phyloP scores from a whole-genome alignment of 306 rosid genomes.

The Cucurbita ficifolia region DNA sequence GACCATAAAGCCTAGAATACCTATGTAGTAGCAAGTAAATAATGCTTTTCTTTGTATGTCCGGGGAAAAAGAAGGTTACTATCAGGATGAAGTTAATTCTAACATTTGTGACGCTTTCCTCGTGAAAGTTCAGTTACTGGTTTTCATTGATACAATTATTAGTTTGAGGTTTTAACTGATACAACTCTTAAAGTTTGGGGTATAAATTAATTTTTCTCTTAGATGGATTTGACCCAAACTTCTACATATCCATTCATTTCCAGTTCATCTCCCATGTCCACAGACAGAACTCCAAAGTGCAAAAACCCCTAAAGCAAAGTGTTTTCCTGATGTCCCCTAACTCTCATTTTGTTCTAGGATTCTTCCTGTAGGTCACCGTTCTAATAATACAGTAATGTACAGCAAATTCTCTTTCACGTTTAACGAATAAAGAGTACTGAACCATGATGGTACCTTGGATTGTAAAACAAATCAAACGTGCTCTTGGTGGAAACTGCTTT shows the following conservation, averaged over 20 bases:
- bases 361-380: not conserved
- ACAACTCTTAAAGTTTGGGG: not conserved
- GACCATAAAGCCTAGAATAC: not conserved
- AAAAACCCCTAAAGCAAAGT: not conserved
- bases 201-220: not conserved
- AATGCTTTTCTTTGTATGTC: not conserved
- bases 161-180: not conserved
- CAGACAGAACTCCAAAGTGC: not conserved
- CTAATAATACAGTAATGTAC: not conserved
- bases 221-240: not conserved
- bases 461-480: conserved; percentile 81
- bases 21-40: not conserved
- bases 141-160: too few species aligned
- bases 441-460: conserved; percentile 60
- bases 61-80: not conserved
- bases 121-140: not conserved
- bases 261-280: not conserved
- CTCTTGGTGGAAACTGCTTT: conserved; percentile 71
- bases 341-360: too few species aligned
- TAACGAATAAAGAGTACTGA: not conserved
- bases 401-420: not conserved
- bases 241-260: not conserved
- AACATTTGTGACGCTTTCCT: not conserved
- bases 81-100: not conserved
- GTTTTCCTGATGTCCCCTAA: not conserved